A percentile compares a stretch with the other conserved stretches of the same genome.
phyloP scores from a whole-genome alignment of 352 stramenopile genomes.

The Globisporangium spiculum region DNA sequence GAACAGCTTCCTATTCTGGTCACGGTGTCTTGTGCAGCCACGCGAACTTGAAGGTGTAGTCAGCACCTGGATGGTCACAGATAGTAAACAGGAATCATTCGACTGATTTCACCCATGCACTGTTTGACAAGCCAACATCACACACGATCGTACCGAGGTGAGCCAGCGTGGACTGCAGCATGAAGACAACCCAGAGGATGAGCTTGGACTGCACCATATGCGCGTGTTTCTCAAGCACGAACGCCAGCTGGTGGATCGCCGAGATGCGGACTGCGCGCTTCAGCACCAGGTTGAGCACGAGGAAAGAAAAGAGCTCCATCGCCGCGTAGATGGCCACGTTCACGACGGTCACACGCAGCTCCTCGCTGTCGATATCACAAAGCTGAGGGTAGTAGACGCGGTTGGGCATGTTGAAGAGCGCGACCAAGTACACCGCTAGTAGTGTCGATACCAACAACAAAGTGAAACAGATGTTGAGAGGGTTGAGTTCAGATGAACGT shows the following conservation, averaged over 20 bases:
- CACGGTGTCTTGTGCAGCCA: background rate
- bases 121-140: too few relatives aligned
- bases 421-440: constrained; percentile 25
- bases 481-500: background rate
- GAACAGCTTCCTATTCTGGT: too few relatives aligned
- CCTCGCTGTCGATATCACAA: constrained; percentile 9
- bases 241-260: constrained; percentile 28
- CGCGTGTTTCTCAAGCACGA: constrained; percentile 37
- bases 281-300: constrained; percentile 21
- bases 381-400: constrained; percentile 34
- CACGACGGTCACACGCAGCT: constrained; percentile 18
- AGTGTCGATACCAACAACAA: too few relatives aligned
- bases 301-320: constrained; percentile 18
- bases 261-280: constrained; percentile 26
- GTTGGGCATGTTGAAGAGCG: constrained; percentile 35
- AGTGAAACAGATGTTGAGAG: too few relatives aligned
- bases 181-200: constrained; percentile 41
- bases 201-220: constrained; percentile 40
- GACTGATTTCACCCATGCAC: too few relatives aligned
- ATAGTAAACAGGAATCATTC: background rate
- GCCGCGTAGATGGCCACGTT: constrained; percentile 33
- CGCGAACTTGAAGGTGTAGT: background rate
- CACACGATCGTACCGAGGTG: constrained; percentile 23
- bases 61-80: background rate
- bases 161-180: constrained; percentile 34